Conservation (phyloP, 148 eudicot species). For the Spergularia bocconei region DNA sequence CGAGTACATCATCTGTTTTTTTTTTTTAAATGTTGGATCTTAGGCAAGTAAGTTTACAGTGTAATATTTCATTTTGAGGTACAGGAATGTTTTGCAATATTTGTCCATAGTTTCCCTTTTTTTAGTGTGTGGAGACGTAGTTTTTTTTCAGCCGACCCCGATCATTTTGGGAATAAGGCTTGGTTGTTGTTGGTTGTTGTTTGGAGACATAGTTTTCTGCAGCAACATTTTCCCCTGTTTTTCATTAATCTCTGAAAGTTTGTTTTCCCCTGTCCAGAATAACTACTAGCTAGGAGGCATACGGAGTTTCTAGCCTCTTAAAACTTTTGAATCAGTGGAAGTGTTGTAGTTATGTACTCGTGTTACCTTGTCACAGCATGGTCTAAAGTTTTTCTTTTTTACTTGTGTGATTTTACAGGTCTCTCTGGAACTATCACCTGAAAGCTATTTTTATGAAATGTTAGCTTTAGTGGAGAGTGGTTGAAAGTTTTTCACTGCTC, state of each 20-base stretch:
- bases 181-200: no score
- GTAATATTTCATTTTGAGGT: not conserved
- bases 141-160: no score
- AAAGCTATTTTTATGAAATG: not conserved
- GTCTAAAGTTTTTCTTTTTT: not conserved
- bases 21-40: not conserved
- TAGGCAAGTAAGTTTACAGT: not conserved
- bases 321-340: not conserved
- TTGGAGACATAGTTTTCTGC: not conserved
- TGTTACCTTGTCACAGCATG: not conserved
- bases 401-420: slow-evolving; percentile 16
- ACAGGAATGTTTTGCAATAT: no score
- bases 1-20: not conserved
- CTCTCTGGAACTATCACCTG: not conserved
- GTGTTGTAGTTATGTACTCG: not conserved
- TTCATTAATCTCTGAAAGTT: not conserved
- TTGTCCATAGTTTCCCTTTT: not conserved
- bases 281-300: not conserved
- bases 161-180: no score
- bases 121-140: not conserved
- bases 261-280: no score
- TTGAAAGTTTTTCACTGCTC: not conserved
- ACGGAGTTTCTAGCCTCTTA: not conserved
- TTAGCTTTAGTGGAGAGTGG: slow-evolving; percentile 15
- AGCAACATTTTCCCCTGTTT: not conserved